Base-by-base conservation (phyloP, 306 rosid genomes). In the Sesbania bispinosa region DNA sequence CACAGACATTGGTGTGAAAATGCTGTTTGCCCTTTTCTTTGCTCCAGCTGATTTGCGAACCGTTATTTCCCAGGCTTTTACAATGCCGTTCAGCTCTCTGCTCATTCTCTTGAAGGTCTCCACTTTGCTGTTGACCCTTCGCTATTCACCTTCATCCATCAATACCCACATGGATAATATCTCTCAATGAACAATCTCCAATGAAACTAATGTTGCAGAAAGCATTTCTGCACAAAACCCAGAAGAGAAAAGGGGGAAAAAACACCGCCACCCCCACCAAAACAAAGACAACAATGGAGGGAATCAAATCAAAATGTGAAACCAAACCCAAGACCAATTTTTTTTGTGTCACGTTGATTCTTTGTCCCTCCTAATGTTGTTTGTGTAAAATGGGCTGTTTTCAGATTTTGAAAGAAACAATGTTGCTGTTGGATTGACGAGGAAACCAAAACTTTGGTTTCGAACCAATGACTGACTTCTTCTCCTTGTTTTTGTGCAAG, bases 1-100 rank as follows among this genome's bases (percentile, higher is more conserved):
- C 16, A 91, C 97, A 33, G 88, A 87, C 95, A 87, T 92, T 81
- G 90, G 80, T 10, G 89, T 42, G 76, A 86, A 92, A 67, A 88
- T 76, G 55, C 79, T 81, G 71, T 76, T 84, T 10, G 89, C 74
- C 67, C 91, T 80, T 54, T 88, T 93, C 88, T 87, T 90, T 1
- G 80, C 71, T 73, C 79, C 52, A 27, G 74, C 66, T 20, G 98
- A 79, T 88, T 85, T 89, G 0, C 96, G 80, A 60, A 89, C 84
- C 5, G 86, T 80, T 71, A 85, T 65, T 77, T 90, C 87, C 92
- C 93, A 88, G 29, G 79, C 82, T 67, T 86, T 89, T 8, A 75
- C 82, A 65, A 84, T 68, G 82, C 88, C 89, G 23, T 61, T 73
- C 10, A 75, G 71, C 72, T 89, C 96, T 74, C 58, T 88, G 89